Evolutionary conservation across 176 grass and related monocot species (phyloP).

Genomic region (Urochloa ruziziensis): DNA sequence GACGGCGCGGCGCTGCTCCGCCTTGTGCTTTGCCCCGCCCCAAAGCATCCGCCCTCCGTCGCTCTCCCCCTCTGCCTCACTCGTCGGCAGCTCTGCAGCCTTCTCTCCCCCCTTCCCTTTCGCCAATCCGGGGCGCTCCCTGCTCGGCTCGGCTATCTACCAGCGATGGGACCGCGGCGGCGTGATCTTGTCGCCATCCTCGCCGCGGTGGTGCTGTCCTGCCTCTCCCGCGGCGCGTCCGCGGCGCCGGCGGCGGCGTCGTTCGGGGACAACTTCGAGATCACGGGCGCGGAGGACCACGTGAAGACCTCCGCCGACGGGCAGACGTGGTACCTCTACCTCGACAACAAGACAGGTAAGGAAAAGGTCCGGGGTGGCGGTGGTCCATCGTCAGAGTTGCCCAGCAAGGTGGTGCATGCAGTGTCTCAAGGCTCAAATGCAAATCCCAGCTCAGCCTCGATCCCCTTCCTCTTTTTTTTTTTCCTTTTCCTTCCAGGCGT

Average conservation of each 20-base stretch:
- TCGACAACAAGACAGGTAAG: conserved; percentile 78
- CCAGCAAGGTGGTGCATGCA: no score
- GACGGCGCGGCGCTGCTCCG: background rate
- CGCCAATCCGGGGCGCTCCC: background rate
- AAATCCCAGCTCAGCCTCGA: background rate
- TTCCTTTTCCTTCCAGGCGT: conserved; percentile 33
- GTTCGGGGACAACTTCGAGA: conserved; percentile 84
- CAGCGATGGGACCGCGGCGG: background rate
- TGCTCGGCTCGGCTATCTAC: background rate
- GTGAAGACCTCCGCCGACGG: conserved; percentile 89
- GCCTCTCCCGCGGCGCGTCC: background rate
- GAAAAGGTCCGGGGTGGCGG: background rate
- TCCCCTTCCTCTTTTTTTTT: background rate
- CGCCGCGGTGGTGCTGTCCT: background rate
- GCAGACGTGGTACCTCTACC: conserved; percentile 89
- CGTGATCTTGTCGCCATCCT: conserved; percentile 5
- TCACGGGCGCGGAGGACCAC: conserved; percentile 82
- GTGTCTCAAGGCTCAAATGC: no score
- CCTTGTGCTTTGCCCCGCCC: conserved; percentile 16
- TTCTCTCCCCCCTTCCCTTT: background rate
- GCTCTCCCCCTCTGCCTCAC: no score
- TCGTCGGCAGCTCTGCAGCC: background rate
- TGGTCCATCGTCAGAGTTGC: no score
- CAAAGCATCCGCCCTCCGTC: background rate
- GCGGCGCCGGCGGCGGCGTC: conserved; percentile 14